Evolutionary conservation across 2,329 filamentous ascomycete species (phyloP).

Genomic region (Huntiella abstrusa): DNA sequence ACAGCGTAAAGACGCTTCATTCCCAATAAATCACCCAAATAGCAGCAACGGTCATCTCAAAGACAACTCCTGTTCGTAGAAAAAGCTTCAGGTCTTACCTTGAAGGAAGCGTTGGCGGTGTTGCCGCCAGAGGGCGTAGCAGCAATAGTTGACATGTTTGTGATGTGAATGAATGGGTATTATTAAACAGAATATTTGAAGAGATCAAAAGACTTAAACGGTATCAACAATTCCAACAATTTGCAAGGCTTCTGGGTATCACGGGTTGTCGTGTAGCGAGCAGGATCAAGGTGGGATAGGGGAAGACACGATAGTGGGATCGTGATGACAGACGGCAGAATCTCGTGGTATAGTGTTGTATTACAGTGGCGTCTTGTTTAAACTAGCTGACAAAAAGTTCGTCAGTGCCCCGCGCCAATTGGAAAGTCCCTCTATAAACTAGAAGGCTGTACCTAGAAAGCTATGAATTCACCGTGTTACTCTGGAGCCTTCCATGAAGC

Average conservation of each 20-base stretch:
- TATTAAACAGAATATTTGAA: slow-evolving; percentile 2
- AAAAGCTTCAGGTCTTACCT: slow-evolving; percentile 22
- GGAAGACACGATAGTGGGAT: slow-evolving; percentile 7
- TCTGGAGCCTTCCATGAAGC: slow-evolving; percentile 5
- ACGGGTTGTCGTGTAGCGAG: slow-evolving; percentile 15
- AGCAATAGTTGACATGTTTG: slow-evolving; percentile 11
- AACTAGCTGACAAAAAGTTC: neutral
- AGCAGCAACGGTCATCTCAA: neutral
- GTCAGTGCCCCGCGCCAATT: neutral
- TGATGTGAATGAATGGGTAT: neutral
- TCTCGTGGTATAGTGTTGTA: neutral
- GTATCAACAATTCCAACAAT: neutral
- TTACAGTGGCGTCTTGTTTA: neutral
- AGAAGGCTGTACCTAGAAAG: neutral
- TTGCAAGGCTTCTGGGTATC: slow-evolving; percentile 12
- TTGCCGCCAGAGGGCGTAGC: slow-evolving; percentile 16
- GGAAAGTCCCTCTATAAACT: neutral
- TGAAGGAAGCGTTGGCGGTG: slow-evolving; percentile 36
- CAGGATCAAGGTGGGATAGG: slow-evolving; percentile 5
- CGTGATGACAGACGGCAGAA: neutral
- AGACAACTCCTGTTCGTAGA: neutral
- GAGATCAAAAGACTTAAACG: slow-evolving; percentile 2
- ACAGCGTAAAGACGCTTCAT: too few relatives aligned
- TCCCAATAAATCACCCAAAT: too few relatives aligned
- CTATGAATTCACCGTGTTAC: neutral